These are phyloP conservation scores for Ambrosiella xylebori DNA, from an alignment of 2,329 filamentous ascomycete genomes.

Conservation along the genomic window DNA sequence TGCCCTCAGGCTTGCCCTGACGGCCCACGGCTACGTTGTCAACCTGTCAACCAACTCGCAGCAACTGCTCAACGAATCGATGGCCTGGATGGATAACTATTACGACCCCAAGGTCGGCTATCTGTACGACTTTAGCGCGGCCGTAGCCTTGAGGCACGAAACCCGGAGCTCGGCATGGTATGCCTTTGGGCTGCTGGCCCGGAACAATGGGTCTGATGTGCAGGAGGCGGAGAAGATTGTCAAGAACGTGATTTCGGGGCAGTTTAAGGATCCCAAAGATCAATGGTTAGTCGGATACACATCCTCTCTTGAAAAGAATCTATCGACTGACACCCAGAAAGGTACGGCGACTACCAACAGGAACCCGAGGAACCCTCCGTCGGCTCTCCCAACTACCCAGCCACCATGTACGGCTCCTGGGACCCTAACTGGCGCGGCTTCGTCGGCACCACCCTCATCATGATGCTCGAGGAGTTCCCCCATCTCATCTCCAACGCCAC, in stretches of 20 bases:
- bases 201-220: conserved; percentile 33
- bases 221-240: conserved; percentile 36
- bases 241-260: conserved; percentile 32
- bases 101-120: conserved; percentile 37
- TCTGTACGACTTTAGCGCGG: conserved; percentile 30
- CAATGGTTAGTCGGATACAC: conserved; percentile 28
- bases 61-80: conserved; percentile 29
- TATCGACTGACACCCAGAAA: conserved; percentile 11
- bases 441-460: conserved; percentile 39
- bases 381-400: conserved; percentile 31
- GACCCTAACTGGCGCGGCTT: conserved; percentile 51
- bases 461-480: conserved; percentile 41
- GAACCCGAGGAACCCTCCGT: conserved; percentile 41
- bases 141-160: conserved; percentile 33
- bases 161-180: conserved; percentile 43
- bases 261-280: conserved; percentile 32
- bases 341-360: conserved; percentile 32
- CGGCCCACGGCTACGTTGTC: conserved; percentile 1
- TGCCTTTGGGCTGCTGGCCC: conserved; percentile 37
- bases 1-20: neutral
- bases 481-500: conserved; percentile 25
- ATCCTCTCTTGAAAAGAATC: neutral
- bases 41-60: conserved; percentile 8
- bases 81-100: conserved; percentile 36
- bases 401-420: conserved; percentile 38